Conservation (phyloP, 306 rosid genomes). For the Rosa persica region DNA sequence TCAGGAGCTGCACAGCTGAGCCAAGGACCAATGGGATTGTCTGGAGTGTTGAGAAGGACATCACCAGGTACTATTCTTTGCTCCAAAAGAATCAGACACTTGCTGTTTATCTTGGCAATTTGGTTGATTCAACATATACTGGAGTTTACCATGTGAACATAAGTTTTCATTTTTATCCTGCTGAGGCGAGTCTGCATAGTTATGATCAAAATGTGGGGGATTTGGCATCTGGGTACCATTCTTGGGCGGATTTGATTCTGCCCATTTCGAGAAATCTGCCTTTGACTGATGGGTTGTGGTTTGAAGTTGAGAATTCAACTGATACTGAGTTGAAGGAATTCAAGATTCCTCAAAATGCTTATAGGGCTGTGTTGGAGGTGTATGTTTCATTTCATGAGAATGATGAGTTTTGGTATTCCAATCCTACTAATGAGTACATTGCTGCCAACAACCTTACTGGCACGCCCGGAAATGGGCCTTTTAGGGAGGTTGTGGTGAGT, state of each 20-base stretch:
- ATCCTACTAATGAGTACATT: slow-evolving; percentile 65
- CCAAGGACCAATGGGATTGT: slow-evolving; percentile 70
- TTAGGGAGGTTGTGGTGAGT: slow-evolving; percentile 79
- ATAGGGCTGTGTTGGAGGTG: slow-evolving; percentile 86
- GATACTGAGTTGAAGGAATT: slow-evolving; percentile 54
- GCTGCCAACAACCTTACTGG: slow-evolving; percentile 53
- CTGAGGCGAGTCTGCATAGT: neutral
- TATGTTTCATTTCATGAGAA: slow-evolving; percentile 93
- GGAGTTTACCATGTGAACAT: slow-evolving; percentile 84
- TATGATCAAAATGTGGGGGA: slow-evolving; percentile 12
- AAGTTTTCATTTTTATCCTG: slow-evolving; percentile 61
- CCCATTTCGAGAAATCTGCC: slow-evolving; percentile 73
- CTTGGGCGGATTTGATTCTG: slow-evolving; percentile 74
- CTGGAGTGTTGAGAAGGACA: slow-evolving; percentile 83
- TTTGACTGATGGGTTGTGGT: slow-evolving; percentile 83
- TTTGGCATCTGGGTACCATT: slow-evolving; percentile 33
- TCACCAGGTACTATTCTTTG: slow-evolving; percentile 74
- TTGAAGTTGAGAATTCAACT: slow-evolving; percentile 50
- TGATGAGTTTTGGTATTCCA: slow-evolving; percentile 84
- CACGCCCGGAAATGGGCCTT: slow-evolving; percentile 76
- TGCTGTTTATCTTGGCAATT: slow-evolving; percentile 71
- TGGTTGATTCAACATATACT: slow-evolving; percentile 63
- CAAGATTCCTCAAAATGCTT: slow-evolving; percentile 62
- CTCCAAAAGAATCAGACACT: slow-evolving; percentile 57
- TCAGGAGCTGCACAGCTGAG: slow-evolving; percentile 91